Evolutionary conservation across 192 early-diverging fungal species (phyloP), one percentile per base, ranked within the genome.

Genomic region (Phycomyces blakesleeanus): DNA sequence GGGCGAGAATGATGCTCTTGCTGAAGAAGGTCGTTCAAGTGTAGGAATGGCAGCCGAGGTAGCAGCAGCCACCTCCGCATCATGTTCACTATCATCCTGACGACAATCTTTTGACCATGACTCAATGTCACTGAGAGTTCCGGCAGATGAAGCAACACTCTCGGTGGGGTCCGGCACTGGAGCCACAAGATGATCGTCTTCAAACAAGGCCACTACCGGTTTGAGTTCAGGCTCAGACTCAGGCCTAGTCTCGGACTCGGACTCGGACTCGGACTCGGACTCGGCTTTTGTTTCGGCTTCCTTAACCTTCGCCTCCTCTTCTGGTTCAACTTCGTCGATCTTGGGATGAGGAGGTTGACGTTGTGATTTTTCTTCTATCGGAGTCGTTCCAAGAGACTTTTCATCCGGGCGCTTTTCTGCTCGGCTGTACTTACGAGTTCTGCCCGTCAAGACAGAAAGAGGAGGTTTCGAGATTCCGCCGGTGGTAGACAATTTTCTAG

Each of bases 1-100:
- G 29, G 64, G 64, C 24, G 63, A 56, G 9, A 51, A 66, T 1
- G 54, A 49, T 2, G 37, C 55, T 62, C 37, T 27, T 18, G n/a
- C 12, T 41, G 51, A 52, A 8, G 60, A 52, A 4, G 11, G 18
- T 61, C 60, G 7, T 3, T 41, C 14, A 14, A 27, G 22, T 1
- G 29, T 22, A 37, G 29, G 29, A 3, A 29, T 55, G 20, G 24
- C 54, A 11, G 18, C 52, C 25, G 20, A 29, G 4, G 52, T 55
- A 12, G 64, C 38, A 0, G 64, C 64, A 16, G 64, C 64, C 0
- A 66, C 64, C 39, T 66, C 64, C 8, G 64, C 64, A 51, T 66
- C 64, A 26, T 66, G 64, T 8, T 66, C 64, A 18, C 55, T 57
- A 15, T 57, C 34, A 3, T 47, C 44, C 12, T 47, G 44, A 3